These are phyloP conservation scores for Epichloe elymi DNA, from an alignment of 2,329 filamentous ascomycete genomes.

Conservation along the genomic window DNA sequence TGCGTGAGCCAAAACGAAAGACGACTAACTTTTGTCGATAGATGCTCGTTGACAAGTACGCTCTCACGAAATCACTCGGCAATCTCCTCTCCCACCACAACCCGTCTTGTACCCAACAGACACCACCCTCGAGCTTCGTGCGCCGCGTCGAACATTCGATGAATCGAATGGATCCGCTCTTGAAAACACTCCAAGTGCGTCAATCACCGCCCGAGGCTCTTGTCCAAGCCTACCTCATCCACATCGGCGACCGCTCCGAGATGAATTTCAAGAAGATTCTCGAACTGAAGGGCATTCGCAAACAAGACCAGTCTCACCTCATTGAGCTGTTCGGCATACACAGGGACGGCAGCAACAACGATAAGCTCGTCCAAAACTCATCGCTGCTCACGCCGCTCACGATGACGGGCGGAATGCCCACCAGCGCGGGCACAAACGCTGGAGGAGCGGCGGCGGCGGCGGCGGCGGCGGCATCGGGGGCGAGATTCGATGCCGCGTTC, in stretches of 20 bases:
- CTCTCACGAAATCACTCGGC: constrained; percentile 66
- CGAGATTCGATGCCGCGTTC: constrained; percentile 65
- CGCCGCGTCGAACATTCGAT: constrained; percentile 79
- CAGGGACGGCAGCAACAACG: constrained; percentile 61
- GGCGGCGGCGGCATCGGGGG: constrained; percentile 23
- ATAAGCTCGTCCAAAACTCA: constrained; percentile 56
- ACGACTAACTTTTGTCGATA: constrained; percentile 21
- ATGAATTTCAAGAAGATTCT: constrained; percentile 93
- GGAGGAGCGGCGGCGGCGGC: constrained; percentile 29
- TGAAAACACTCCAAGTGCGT: constrained; percentile 93
- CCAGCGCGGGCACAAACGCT: constrained; percentile 26
- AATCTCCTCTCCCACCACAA: constrained; percentile 55
- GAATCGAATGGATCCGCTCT: constrained; percentile 75
- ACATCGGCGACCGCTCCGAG: constrained; percentile 87
- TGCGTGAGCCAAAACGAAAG: too few species aligned
- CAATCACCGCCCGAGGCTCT: constrained; percentile 83
- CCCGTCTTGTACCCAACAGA: constrained; percentile 26
- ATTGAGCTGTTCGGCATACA: constrained; percentile 75
- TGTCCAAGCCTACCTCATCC: constrained; percentile 93
- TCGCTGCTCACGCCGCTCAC: constrained; percentile 58
- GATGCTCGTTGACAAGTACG: constrained; percentile 94
- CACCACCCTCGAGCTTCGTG: constrained; percentile 50
- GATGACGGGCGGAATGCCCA: constrained; percentile 26
- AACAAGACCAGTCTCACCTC: constrained; percentile 67
- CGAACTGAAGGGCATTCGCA: constrained; percentile 85